A percentile compares a stretch with the other conserved stretches of the same genome.
phyloP scores from a whole-genome alignment of 129 eudicot genomes.

The Chrysanthemum seticuspe region DNA sequence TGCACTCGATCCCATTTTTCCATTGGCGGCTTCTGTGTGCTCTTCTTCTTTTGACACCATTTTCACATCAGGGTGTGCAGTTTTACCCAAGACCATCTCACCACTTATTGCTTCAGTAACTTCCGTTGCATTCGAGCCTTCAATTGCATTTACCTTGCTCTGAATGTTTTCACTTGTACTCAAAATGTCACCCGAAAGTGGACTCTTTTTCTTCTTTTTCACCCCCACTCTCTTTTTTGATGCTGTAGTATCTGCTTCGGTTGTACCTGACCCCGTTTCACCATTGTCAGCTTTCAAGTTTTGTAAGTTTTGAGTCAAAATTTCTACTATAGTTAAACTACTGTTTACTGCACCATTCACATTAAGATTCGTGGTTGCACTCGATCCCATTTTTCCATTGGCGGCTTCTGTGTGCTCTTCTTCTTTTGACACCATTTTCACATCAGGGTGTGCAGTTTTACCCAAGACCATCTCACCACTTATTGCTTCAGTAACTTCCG shows the following conservation, averaged over 20 bases:
- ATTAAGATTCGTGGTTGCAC: constrained; percentile 4
- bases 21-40: too few species aligned
- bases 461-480: constrained; percentile 8
- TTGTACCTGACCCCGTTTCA: too few species aligned
- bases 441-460: constrained; percentile 12
- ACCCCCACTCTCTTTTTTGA: constrained; percentile 3
- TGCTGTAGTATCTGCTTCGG: not conserved
- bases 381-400: not conserved
- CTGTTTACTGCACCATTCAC: constrained; percentile 1
- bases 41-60: not conserved
- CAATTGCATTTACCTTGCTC: not conserved
- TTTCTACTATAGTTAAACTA: not conserved
- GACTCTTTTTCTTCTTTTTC: constrained; percentile 14
- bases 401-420: too few species aligned
- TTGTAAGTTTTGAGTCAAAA: not conserved
- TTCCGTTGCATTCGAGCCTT: not conserved
- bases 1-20: not conserved
- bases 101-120: not conserved
- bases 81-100: constrained; percentile 13
- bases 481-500: not conserved
- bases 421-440: not conserved
- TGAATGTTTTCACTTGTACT: not conserved
- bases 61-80: constrained; percentile 6
- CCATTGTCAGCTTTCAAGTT: not conserved
- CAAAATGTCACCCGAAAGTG: constrained; percentile 16